Evolutionary conservation across 2,329 filamentous ascomycete genomes (phyloP), one percentile per base, ranked within the genome.

Genomic region (Cercospora sojina): DNA sequence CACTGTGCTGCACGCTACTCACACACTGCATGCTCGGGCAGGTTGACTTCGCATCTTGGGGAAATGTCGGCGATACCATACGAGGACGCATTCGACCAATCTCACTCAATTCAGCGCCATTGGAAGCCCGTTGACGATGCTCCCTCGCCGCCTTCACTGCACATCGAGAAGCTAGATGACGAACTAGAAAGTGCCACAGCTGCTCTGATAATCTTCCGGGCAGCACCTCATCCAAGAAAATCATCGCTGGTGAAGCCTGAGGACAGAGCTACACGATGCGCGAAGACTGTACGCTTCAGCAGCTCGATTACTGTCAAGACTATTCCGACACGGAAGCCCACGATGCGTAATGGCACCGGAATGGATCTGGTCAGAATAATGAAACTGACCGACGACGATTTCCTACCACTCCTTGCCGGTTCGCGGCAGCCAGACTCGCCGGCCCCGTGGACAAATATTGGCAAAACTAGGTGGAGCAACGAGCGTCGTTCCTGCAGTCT

Each of bases 261-360:
- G n/a, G 20, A 56, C 23, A 56, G 60, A 12, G 23, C 10, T 20
- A 38, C 12, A 32, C 35, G 62, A 35, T 47, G 56, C 29, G 25
- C 56, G 18, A 67, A 67, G 51, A 43, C 60, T 3, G 65, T 67
- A n/a, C 55, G 57, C 47, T 67, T 67, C 47, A 67, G 61, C 49
- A 35, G 56, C 16, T 35, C 29, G 18, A 51, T 57, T 12, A 16
- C 31, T 18, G 25, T 63, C 23, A 41, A 25, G 10, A 57, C 49
- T 8, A 57, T 63, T 5, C 60, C 60, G 13, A 51, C 51, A 27
- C 49, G 60, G 20, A 59, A 59, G 59, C 20, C 43, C 49, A n/a
- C 51, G 12, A 8, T 27, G 32, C 31, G 23, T 5, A 38, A 18
- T 53, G 29, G 53, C 20, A 62, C 61, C 18, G 43, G 56, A 32